Evolutionary conservation across 305 asterid species (phyloP).

Genomic region (Rubia peregrina): DNA sequence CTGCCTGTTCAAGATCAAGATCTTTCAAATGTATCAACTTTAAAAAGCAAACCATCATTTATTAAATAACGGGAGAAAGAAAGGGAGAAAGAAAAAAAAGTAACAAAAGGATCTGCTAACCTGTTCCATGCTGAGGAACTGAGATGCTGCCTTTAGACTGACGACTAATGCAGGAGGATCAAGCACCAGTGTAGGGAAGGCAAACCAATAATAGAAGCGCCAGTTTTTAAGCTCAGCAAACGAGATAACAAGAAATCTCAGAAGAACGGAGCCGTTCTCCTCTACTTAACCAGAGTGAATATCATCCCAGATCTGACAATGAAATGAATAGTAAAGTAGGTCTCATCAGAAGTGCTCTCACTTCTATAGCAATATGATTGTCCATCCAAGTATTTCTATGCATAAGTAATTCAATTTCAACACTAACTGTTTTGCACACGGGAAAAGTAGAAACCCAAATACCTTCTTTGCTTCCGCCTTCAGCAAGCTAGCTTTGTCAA

Average conservation of each 20-base stretch:
- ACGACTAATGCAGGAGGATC: conserved; percentile 75
- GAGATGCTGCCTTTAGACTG: conserved; percentile 61
- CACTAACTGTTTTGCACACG: not conserved
- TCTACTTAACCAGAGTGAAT: conserved; percentile 68
- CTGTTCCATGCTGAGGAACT: conserved; percentile 66
- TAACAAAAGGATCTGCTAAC: conserved; percentile 25
- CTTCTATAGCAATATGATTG: not conserved
- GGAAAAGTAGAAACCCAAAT: not conserved
- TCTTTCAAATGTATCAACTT: conserved; percentile 13
- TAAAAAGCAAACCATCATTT: not conserved
- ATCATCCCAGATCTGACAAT: conserved; percentile 77
- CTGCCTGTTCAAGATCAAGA: conserved; percentile 36
- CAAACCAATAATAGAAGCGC: conserved; percentile 91
- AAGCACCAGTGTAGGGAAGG: conserved; percentile 79
- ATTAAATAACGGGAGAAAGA: conserved; percentile 3
- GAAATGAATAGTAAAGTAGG: conserved; percentile 9
- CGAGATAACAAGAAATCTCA: conserved; percentile 77
- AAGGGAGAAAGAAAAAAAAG: not conserved
- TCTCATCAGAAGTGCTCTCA: not conserved
- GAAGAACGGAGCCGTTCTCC: conserved; percentile 60
- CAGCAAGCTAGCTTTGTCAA: conserved; percentile 66
- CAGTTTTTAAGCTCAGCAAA: conserved; percentile 94
- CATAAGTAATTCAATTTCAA: not conserved
- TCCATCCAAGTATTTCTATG: not conserved
- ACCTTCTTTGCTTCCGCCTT: conserved; percentile 68